Percentiles rank a stretch among this genome's conserved stretches.
Evolutionary conservation across 371 early-diverging fungal species (phyloP).

Genomic region (Mucor mucedo): DNA sequence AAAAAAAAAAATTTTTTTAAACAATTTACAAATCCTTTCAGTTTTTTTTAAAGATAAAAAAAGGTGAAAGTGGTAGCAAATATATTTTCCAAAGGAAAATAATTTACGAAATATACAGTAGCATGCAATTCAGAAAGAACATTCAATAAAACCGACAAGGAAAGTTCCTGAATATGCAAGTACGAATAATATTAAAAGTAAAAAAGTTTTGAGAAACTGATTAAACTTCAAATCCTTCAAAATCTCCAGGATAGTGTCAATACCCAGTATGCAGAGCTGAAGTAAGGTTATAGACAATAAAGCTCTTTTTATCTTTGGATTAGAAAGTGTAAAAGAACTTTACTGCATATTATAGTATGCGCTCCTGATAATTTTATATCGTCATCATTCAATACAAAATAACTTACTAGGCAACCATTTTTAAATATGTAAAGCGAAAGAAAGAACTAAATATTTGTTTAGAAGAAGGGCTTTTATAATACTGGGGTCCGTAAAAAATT

Average conservation of each 20-base stretch:
- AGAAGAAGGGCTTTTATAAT: not conserved
- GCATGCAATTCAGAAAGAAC: constrained; percentile 18
- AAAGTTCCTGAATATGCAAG: constrained; percentile 13
- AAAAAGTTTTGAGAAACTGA: not conserved
- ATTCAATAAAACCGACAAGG: constrained; percentile 1
- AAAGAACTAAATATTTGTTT: not conserved
- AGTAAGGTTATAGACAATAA: constrained; percentile 13
- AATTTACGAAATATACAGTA: constrained; percentile 1
- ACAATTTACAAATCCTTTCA: constrained; percentile 6
- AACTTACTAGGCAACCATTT: constrained; percentile 32
- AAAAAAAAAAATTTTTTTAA: not conserved
- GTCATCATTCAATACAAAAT: not conserved
- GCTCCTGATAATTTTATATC: constrained; percentile 9
- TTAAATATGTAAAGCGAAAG: constrained; percentile 4
- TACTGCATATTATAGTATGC: constrained; percentile 10
- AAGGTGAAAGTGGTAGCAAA: constrained; percentile 3
- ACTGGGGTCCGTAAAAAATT: not conserved
- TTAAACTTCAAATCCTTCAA: constrained; percentile 20
- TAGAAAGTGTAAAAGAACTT: constrained; percentile 9
- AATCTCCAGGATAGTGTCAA: constrained; percentile 21
- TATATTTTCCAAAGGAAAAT: not conserved
- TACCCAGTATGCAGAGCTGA: constrained; percentile 15
- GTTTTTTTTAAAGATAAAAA: too few relatives aligned
- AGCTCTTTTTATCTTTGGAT: not conserved
- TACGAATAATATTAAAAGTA: constrained; percentile 12